phyloP scores from a whole-genome alignment of 192 early-diverging fungal species.

The Coemansia sp. region DNA sequence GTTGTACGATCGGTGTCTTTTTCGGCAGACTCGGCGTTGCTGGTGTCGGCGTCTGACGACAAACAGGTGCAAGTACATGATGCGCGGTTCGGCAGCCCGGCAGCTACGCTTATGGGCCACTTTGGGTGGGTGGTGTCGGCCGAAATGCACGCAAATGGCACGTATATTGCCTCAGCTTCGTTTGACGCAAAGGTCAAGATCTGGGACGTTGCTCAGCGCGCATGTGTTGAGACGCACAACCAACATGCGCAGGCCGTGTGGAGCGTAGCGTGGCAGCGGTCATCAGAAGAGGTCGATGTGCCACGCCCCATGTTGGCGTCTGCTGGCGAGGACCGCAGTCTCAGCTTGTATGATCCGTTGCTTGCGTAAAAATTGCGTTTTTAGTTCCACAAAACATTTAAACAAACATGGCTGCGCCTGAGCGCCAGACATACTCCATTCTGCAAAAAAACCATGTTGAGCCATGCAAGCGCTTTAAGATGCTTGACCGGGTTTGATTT shows the following conservation, averaged over 20 bases:
- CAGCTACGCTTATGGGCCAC: conserved; percentile 42
- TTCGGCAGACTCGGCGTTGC: conserved; percentile 40
- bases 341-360: conserved; percentile 45
- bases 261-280: conserved; percentile 46
- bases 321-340: conserved; percentile 41
- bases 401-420: not conserved
- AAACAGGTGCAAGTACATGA: conserved; percentile 51
- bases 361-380: conserved; percentile 23
- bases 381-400: not conserved
- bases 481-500: no score
- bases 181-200: conserved; percentile 51
- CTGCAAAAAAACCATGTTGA: no score
- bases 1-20: conserved; percentile 48
- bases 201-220: conserved; percentile 48
- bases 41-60: conserved; percentile 45
- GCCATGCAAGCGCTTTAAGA: no score
- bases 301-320: conserved; percentile 47
- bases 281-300: conserved; percentile 26
- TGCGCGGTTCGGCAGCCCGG: conserved; percentile 34
- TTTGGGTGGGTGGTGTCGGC: conserved; percentile 49
- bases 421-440: no score
- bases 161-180: conserved; percentile 49
- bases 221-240: conserved; percentile 41
- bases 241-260: conserved; percentile 46
- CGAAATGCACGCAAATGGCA: conserved; percentile 38